phyloP scores from a whole-genome alignment of 345 rosid species.

The Tarenaya hassleriana region DNA sequence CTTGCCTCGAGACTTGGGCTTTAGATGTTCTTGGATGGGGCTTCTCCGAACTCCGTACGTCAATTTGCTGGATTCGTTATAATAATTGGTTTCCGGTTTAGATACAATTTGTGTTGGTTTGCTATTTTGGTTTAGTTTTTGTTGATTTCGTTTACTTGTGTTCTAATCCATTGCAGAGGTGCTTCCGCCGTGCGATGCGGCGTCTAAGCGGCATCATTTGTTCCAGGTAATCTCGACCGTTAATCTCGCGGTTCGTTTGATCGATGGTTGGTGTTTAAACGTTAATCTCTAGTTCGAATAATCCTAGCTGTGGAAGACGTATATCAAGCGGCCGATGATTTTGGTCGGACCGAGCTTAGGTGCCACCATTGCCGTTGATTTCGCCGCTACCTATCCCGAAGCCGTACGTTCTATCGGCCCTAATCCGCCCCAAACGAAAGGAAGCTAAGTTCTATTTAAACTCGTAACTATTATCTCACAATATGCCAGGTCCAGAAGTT shows the following conservation, averaged over 20 bases:
- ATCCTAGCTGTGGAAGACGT: slow-evolving; percentile 68
- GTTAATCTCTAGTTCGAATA: neutral
- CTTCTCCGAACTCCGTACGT: slow-evolving; percentile 69
- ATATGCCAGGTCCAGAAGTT: slow-evolving; percentile 77
- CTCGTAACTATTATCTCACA: too few species aligned
- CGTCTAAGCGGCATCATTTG: slow-evolving; percentile 64
- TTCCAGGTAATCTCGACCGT: slow-evolving; percentile 42
- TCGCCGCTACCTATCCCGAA: slow-evolving; percentile 65
- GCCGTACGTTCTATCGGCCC: slow-evolving; percentile 62
- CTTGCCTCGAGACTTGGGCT: slow-evolving; percentile 83
- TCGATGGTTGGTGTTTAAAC: neutral
- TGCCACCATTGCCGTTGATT: slow-evolving; percentile 74
- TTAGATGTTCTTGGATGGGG: slow-evolving; percentile 94
- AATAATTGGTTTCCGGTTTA: too few species aligned
- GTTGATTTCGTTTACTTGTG: neutral
- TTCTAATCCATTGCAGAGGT: slow-evolving; percentile 31
- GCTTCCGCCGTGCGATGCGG: slow-evolving; percentile 63
- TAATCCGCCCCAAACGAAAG: too few species aligned
- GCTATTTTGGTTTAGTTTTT: too few species aligned
- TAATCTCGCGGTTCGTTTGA: slow-evolving; percentile 1
- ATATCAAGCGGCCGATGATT: slow-evolving; percentile 71
- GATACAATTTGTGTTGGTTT: too few species aligned
- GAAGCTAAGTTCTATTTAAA: too few species aligned
- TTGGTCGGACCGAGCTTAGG: slow-evolving; percentile 95
- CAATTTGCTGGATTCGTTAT: neutral